A percentile compares a stretch with the other conserved stretches of the same genome.
phyloP scores from a whole-genome alignment of 2,329 filamentous ascomycete species.

The Exophiala alcalophila region DNA sequence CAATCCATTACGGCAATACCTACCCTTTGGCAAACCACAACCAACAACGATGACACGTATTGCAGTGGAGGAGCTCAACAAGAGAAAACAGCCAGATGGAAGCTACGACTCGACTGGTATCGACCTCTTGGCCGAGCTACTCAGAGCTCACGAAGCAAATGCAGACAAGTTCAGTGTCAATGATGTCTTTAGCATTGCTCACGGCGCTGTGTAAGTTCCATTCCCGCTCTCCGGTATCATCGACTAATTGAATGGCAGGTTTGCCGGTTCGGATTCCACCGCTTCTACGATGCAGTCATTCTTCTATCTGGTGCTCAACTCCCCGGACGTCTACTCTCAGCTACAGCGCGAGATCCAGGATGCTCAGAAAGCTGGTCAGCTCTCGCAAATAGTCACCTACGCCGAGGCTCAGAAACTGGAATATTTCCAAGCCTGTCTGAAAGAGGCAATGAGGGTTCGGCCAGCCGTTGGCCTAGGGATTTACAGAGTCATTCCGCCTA shows the following conservation, averaged over 20 bases:
- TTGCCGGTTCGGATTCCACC: constrained; percentile 58
- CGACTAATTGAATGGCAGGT: constrained; percentile 15
- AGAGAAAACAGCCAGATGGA: constrained; percentile 35
- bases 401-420: constrained; percentile 26
- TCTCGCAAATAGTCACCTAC: constrained; percentile 27
- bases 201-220: constrained; percentile 46
- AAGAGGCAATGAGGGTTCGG: constrained; percentile 28
- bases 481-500: constrained; percentile 31
- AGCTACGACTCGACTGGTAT: constrained; percentile 21
- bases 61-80: constrained; percentile 25
- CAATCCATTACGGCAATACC: constrained; percentile 49
- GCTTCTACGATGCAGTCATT: constrained; percentile 60
- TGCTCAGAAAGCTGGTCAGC: constrained; percentile 18
- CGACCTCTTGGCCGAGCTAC: constrained; percentile 52
- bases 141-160: constrained; percentile 53
- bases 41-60: constrained; percentile 40
- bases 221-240: too few relatives aligned
- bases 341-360: constrained; percentile 39
- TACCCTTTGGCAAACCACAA: constrained; percentile 41
- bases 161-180: constrained; percentile 49
- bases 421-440: constrained; percentile 29
- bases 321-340: constrained; percentile 40
- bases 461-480: constrained; percentile 32
- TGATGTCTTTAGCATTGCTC: constrained; percentile 57
- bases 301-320: constrained; percentile 51